Conservation (phyloP, 1,284 basidiomycete genomes). For the Ganoderma lucidum region DNA sequence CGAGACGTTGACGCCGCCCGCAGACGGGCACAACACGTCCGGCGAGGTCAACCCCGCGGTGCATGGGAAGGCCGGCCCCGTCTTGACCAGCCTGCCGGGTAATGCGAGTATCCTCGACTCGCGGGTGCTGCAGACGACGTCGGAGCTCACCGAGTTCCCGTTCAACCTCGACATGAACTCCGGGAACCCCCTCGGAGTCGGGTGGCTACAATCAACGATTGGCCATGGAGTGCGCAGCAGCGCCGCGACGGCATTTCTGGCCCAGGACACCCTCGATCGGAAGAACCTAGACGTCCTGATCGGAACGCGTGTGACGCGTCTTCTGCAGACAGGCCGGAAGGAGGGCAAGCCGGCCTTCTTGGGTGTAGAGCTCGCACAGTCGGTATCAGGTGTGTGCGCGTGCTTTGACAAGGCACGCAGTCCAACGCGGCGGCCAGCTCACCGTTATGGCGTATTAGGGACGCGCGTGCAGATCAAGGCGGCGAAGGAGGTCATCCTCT, state of each 20-base stretch:
- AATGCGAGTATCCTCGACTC: conserved; percentile 42
- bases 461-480: conserved; percentile 28
- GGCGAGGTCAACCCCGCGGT: background rate
- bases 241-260: conserved; percentile 40
- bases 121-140: conserved; percentile 41
- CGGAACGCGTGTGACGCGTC: conserved; percentile 46
- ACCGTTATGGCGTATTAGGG: conserved; percentile 4
- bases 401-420: background rate
- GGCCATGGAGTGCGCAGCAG: conserved; percentile 39
- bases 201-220: conserved; percentile 33
- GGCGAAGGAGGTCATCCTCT: conserved; percentile 35
- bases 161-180: conserved; percentile 48
- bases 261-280: conserved; percentile 36
- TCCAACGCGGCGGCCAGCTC: background rate
- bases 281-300: conserved; percentile 51
- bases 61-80: conserved; percentile 34
- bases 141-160: conserved; percentile 44
- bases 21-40: conserved; percentile 12
- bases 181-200: conserved; percentile 46
- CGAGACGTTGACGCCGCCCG: conserved; percentile 9
- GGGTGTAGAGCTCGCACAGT: conserved; percentile 5
- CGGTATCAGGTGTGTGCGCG: background rate
- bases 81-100: conserved; percentile 43
- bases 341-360: conserved; percentile 6
- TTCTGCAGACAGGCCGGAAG: conserved; percentile 40